Percentiles rank a stretch among this genome's conserved stretches.
Conservation (phyloP, 768 basidiomycete genomes). For the Mycena galericulata region DNA sequence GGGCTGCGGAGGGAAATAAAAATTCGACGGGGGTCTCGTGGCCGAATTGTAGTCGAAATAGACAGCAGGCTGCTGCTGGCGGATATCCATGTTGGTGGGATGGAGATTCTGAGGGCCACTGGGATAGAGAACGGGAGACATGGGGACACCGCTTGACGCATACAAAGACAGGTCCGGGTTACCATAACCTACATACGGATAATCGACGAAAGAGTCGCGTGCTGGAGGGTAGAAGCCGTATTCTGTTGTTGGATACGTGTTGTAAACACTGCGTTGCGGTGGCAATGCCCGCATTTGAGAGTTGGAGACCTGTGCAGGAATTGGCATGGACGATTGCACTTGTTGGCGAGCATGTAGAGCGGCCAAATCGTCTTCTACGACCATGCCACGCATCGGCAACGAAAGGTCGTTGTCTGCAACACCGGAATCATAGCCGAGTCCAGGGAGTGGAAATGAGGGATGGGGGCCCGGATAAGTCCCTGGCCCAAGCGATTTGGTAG, state of each 20-base stretch:
- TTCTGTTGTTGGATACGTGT: constrained; percentile 65
- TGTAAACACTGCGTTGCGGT: constrained; percentile 60
- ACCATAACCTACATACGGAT: constrained; percentile 66
- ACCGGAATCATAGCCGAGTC: constrained; percentile 45
- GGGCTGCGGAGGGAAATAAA: constrained; percentile 69
- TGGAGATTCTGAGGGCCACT: constrained; percentile 57
- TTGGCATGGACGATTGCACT: constrained; percentile 43
- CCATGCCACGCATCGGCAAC: constrained; percentile 70
- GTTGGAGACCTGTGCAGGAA: constrained; percentile 44
- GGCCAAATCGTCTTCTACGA: constrained; percentile 65
- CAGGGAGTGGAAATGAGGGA: constrained; percentile 30
- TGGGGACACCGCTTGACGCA: constrained; percentile 57
- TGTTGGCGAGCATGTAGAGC: constrained; percentile 54
- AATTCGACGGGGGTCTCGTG: constrained; percentile 66
- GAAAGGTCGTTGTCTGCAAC: constrained; percentile 66
- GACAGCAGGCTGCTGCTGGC: constrained; percentile 62
- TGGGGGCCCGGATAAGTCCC: constrained; percentile 42
- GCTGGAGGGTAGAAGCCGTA: constrained; percentile 67
- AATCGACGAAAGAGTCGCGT: constrained; percentile 66
- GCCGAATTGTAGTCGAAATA: constrained; percentile 71
- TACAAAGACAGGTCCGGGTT: constrained; percentile 64
- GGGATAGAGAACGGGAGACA: constrained; percentile 63
- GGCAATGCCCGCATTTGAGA: constrained; percentile 55
- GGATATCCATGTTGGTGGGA: constrained; percentile 54
- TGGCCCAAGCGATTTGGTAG: constrained; percentile 52